Evolutionary conservation across 202 grass and related monocot species (phyloP).

Genomic region (Cymbopogon flexuosus): DNA sequence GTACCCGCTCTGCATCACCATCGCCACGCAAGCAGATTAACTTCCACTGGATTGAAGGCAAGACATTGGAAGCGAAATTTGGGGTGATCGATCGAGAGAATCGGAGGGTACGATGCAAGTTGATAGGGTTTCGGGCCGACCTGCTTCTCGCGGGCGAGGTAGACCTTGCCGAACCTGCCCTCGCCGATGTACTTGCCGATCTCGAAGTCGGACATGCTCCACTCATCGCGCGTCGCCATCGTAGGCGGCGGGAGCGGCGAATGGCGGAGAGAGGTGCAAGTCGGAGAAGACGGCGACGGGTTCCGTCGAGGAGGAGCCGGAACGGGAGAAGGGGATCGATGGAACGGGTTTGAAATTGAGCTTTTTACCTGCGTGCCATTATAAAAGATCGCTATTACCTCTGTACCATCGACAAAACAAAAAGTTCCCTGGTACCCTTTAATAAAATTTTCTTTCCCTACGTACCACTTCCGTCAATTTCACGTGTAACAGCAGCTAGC

Average conservation of each 20-base stretch:
- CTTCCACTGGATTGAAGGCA: too few relatives aligned
- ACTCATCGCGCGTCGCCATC: slow-evolving; percentile 49
- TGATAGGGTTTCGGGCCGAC: slow-evolving; percentile 28
- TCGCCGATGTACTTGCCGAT: slow-evolving; percentile 72
- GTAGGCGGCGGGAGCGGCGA: not conserved
- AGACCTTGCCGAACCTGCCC: slow-evolving; percentile 93
- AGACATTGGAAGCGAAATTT: not conserved
- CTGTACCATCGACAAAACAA: too few relatives aligned
- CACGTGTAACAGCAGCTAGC: too few relatives aligned
- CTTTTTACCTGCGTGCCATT: too few relatives aligned
- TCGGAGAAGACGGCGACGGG: not conserved
- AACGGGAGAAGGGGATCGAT: too few relatives aligned
- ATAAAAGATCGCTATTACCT: too few relatives aligned
- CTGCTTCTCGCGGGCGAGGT: slow-evolving; percentile 74
- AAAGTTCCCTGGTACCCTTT: too few relatives aligned
- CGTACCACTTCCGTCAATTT: too few relatives aligned
- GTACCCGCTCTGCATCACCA: slow-evolving; percentile 64
- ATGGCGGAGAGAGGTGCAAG: not conserved
- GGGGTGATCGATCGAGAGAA: not conserved
- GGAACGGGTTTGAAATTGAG: too few relatives aligned
- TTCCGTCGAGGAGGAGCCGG: not conserved
- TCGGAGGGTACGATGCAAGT: not conserved
- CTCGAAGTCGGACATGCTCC: slow-evolving; percentile 75
- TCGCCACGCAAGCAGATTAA: not conserved
- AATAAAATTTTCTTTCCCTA: too few relatives aligned